Conservation (phyloP, 768 basidiomycete species). For the Amanita jacksonii region DNA sequence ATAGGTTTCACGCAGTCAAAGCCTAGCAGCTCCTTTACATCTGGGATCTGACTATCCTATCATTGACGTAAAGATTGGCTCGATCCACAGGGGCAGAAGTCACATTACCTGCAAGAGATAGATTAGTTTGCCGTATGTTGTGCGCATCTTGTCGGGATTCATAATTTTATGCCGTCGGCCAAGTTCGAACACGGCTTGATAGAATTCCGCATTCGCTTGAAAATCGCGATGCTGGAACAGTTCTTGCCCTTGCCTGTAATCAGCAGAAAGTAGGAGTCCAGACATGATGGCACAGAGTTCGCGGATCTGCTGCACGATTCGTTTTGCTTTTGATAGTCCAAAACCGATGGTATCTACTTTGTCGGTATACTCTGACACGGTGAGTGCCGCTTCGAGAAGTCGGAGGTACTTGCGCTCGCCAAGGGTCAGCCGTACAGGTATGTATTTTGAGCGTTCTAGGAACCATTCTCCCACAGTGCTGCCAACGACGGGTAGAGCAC, state of each 20-base stretch:
- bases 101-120: slow-evolving; percentile 66
- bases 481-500: slow-evolving; percentile 52
- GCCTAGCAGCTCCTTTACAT: slow-evolving; percentile 69
- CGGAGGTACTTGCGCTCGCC: slow-evolving; percentile 78
- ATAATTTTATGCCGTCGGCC: slow-evolving; percentile 83
- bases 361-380: slow-evolving; percentile 84
- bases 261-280: slow-evolving; percentile 70
- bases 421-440: slow-evolving; percentile 69
- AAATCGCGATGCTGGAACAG: slow-evolving; percentile 79
- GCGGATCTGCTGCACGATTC: slow-evolving; percentile 79
- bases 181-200: slow-evolving; percentile 72
- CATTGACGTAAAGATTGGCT: slow-evolving; percentile 7
- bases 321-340: slow-evolving; percentile 73
- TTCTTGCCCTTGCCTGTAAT: slow-evolving; percentile 85
- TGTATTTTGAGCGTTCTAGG: slow-evolving; percentile 70
- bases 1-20: slow-evolving; percentile 77
- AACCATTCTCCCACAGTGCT: slow-evolving; percentile 76
- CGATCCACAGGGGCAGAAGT: neutral
- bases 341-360: slow-evolving; percentile 80
- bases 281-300: slow-evolving; percentile 86
- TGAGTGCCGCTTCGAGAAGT: slow-evolving; percentile 75
- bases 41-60: slow-evolving; percentile 78
- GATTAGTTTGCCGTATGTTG: slow-evolving; percentile 80
- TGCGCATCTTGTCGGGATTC: slow-evolving; percentile 89
- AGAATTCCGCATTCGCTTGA: slow-evolving; percentile 69